Conservation (phyloP, 169 alveolate genomes). For the Eimeria praecox region DNA sequence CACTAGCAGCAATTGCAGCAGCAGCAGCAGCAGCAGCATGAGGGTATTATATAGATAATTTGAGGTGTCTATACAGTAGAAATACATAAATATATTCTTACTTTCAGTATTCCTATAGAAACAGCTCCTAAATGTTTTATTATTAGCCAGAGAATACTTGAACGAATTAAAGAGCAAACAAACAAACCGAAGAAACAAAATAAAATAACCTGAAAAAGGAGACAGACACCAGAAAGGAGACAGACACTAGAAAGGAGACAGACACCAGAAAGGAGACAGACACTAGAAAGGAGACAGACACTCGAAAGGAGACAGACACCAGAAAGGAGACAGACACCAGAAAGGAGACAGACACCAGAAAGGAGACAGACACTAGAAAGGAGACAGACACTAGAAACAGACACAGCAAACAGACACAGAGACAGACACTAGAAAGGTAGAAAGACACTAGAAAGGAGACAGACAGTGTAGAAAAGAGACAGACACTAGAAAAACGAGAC, state of each 20-base stretch:
- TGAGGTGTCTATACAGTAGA: too few species aligned
- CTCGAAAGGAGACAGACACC: too few species aligned
- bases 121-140: slow-evolving; percentile 86
- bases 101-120: slow-evolving; percentile 86
- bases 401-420: slow-evolving; percentile 4
- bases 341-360: too few species aligned
- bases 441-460: too few species aligned
- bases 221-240: slow-evolving; percentile 39
- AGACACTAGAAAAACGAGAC: too few species aligned
- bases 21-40: background rate
- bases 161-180: slow-evolving; percentile 80
- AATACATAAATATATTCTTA: background rate
- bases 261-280: too few species aligned
- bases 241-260: background rate
- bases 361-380: too few species aligned
- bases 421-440: too few species aligned
- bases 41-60: too few species aligned
- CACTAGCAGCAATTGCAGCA: background rate
- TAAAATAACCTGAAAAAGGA: slow-evolving; percentile 73
- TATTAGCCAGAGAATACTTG: slow-evolving; percentile 86
- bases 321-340: too few species aligned
- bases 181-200: slow-evolving; percentile 76
- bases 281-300: too few species aligned
- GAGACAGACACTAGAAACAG: slow-evolving; percentile 33
- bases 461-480: too few species aligned